Conservation (phyloP, 2,329 filamentous ascomycete genomes). For the Exserohilum turcica region DNA sequence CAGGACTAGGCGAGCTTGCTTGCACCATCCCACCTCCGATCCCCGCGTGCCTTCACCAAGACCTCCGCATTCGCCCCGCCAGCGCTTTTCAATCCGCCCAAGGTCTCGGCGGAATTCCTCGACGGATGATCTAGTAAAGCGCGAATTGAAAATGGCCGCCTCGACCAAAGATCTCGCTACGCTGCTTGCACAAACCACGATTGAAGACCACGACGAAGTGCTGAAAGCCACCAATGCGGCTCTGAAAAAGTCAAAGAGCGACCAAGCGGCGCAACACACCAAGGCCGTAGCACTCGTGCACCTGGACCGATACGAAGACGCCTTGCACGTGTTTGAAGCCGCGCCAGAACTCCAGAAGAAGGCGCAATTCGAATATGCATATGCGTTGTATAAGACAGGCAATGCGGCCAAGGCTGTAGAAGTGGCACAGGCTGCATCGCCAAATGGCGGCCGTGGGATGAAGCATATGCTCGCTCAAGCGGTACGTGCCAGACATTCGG, state of each 20-base stretch:
- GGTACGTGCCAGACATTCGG: conserved; percentile 45
- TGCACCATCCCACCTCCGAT: conserved; percentile 34
- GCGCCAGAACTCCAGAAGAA: conserved; percentile 63
- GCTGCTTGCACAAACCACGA: conserved; percentile 62
- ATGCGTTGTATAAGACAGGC: conserved; percentile 82
- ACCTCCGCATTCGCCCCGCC: conserved; percentile 30
- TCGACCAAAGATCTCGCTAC: conserved; percentile 56
- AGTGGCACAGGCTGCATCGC: conserved; percentile 50
- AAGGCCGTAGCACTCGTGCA: conserved; percentile 77
- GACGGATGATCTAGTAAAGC: conserved; percentile 33
- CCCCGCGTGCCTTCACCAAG: conserved; percentile 33
- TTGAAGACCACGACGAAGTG: conserved; percentile 75
- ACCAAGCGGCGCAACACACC: conserved; percentile 68
- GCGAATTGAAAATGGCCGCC: conserved; percentile 45
- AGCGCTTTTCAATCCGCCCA: conserved; percentile 8
- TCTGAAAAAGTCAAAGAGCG: conserved; percentile 63
- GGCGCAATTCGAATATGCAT: conserved; percentile 73
- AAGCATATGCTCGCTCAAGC: conserved; percentile 67
- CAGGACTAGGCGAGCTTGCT: conserved; percentile 34
- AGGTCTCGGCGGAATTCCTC: conserved; percentile 8
- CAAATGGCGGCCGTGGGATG: conserved; percentile 54
- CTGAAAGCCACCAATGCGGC: conserved; percentile 66
- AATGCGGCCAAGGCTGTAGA: conserved; percentile 67
- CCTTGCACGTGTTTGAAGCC: conserved; percentile 69
- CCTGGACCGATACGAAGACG: conserved; percentile 81